phyloP scores from a whole-genome alignment of 495 filamentous ascomycete species.

The Daldinia loculata region DNA sequence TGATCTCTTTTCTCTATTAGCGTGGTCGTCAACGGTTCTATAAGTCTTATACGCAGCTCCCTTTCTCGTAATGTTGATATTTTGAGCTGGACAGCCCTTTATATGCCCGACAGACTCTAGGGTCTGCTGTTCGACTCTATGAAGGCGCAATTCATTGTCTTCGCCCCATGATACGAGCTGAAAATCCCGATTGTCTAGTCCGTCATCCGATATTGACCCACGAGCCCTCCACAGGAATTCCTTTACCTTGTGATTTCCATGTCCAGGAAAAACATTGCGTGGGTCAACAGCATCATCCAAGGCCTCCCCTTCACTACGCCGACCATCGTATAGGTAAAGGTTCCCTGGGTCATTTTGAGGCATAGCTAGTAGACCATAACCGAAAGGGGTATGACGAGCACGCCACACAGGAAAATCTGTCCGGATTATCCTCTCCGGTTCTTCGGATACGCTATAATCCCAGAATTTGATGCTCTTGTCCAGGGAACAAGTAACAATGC shows the following conservation, averaged over 20 bases:
- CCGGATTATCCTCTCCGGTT: slow-evolving; percentile 75
- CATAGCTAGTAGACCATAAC: slow-evolving; percentile 87
- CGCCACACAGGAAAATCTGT: slow-evolving; percentile 92
- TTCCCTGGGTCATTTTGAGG: slow-evolving; percentile 85
- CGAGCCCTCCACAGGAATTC: slow-evolving; percentile 93
- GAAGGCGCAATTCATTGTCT: slow-evolving; percentile 82
- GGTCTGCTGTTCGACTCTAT: slow-evolving; percentile 71
- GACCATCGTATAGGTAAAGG: slow-evolving; percentile 86
- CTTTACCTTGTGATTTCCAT: slow-evolving; percentile 83
- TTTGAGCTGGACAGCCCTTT: slow-evolving; percentile 70
- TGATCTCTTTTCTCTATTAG: slow-evolving; percentile 52
- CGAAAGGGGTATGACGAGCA: slow-evolving; percentile 93
- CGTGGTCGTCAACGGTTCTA: slow-evolving; percentile 66
- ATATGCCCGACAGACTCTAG: slow-evolving; percentile 79
- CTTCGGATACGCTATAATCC: slow-evolving; percentile 75
- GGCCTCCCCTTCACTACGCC: slow-evolving; percentile 51
- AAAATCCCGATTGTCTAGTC: slow-evolving; percentile 88
- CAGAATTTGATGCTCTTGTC: slow-evolving; percentile 95
- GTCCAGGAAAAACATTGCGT: slow-evolving; percentile 79
- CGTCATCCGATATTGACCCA: slow-evolving; percentile 71
- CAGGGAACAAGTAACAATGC: slow-evolving; percentile 85
- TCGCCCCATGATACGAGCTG: slow-evolving; percentile 94
- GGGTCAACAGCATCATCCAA: slow-evolving; percentile 61
- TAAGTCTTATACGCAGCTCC: slow-evolving; percentile 90
- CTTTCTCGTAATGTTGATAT: slow-evolving; percentile 77